Evolutionary conservation across 495 filamentous ascomycete species (phyloP).

Genomic region (Alectoria sarmentosa): DNA sequence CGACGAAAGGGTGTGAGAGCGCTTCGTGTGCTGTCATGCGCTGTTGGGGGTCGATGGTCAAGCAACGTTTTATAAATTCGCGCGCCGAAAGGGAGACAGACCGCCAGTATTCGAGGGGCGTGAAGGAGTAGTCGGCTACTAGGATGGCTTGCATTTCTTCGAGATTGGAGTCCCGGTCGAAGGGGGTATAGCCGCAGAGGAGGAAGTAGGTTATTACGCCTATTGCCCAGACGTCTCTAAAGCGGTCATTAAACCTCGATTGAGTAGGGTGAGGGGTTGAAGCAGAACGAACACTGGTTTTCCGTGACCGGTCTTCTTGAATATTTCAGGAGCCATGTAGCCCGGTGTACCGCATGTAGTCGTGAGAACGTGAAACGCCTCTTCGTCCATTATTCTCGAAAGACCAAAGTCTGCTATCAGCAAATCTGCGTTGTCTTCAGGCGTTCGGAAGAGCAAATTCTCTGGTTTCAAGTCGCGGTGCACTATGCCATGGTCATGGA

Average conservation of each 20-base stretch:
- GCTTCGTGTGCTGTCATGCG: slow-evolving; percentile 96
- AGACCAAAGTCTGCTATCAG: slow-evolving; percentile 96
- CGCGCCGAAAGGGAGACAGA: slow-evolving; percentile 79
- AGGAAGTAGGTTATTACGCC: slow-evolving; percentile 92
- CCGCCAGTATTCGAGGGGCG: slow-evolving; percentile 94
- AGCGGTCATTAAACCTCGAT: slow-evolving; percentile 14
- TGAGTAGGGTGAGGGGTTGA: background rate
- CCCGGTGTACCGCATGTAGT: slow-evolving; percentile 97
- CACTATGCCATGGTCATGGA: slow-evolving; percentile 97
- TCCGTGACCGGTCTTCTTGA: slow-evolving; percentile 70
- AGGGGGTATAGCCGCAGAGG: slow-evolving; percentile 95
- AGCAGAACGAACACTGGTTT: slow-evolving; percentile 56
- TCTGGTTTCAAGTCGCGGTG: slow-evolving; percentile 70
- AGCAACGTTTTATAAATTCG: slow-evolving; percentile 80
- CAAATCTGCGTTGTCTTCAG: slow-evolving; percentile 56
- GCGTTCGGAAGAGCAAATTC: slow-evolving; percentile 49
- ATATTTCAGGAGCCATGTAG: slow-evolving; percentile 88
- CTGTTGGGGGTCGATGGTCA: slow-evolving; percentile 78
- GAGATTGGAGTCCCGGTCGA: slow-evolving; percentile 93
- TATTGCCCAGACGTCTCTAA: slow-evolving; percentile 70
- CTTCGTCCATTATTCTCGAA: slow-evolving; percentile 95
- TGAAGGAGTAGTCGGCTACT: slow-evolving; percentile 91
- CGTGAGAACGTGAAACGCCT: slow-evolving; percentile 95
- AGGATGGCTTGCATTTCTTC: slow-evolving; percentile 99
- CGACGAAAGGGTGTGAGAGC: slow-evolving; percentile 81